These are phyloP conservation scores for Talaromyces sp. DNA, from an alignment of 2,329 filamentous ascomycete species.

Conservation along the genomic window DNA sequence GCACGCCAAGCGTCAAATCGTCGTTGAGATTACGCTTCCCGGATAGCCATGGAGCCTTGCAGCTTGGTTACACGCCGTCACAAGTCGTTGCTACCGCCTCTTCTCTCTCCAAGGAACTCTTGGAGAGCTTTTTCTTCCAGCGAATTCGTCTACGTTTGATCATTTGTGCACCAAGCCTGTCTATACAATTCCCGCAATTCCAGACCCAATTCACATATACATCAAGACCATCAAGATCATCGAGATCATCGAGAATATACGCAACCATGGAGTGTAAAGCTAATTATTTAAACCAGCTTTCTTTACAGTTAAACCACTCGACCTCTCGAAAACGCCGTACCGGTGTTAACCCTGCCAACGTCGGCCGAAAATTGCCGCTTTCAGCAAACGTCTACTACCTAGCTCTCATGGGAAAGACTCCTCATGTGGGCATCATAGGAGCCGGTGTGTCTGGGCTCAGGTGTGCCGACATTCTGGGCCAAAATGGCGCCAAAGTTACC, in stretches of 20 bases:
- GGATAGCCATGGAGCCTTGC: conserved; percentile 2
- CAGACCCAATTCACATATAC: not conserved
- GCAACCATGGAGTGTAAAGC: conserved; percentile 13
- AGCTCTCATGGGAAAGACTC: conserved; percentile 32
- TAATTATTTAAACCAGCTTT: conserved; percentile 11
- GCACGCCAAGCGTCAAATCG: conserved; percentile 10
- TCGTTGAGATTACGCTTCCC: not conserved
- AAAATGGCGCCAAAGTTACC: conserved; percentile 42
- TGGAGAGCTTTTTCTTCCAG: not conserved
- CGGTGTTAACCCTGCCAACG: conserved; percentile 2
- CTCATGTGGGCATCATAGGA: conserved; percentile 55
- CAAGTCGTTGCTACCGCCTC: not conserved
- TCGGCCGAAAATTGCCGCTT: conserved; percentile 12
- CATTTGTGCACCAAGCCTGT: not conserved
- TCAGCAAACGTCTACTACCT: conserved; percentile 8
- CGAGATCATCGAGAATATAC: not conserved
- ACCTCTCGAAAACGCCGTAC: not conserved
- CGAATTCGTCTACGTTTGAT: not conserved
- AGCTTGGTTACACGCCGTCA: not conserved
- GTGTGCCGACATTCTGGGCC: conserved; percentile 54
- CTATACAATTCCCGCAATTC: not conserved
- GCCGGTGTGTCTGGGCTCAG: conserved; percentile 56
- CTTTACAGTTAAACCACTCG: conserved; percentile 5
- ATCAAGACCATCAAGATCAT: not conserved
- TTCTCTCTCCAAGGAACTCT: not conserved